Evolutionary conservation across 805 yeast genomes (phyloP).

Genomic region (Sporopachydermia quercuum): DNA sequence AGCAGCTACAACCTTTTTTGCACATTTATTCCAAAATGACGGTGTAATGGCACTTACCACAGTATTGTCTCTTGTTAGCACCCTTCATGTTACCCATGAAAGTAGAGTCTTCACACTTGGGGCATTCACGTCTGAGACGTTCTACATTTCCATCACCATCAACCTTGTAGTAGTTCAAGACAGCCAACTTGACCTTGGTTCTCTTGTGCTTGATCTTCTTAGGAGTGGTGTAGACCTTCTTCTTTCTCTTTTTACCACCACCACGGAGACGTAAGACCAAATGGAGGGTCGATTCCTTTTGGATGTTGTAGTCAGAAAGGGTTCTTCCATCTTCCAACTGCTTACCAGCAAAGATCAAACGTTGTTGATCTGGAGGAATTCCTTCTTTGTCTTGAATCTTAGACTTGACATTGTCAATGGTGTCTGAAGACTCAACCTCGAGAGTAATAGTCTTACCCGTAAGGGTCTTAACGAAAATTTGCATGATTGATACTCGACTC

Average conservation of each 20-base stretch:
- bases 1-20: too few species aligned
- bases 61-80: constrained; percentile 73
- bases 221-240: constrained; percentile 99
- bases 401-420: constrained; percentile 92
- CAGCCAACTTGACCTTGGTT: constrained; percentile 98
- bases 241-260: constrained; percentile 99
- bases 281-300: constrained; percentile 93
- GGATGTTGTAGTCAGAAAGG: constrained; percentile 93
- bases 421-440: constrained; percentile 96
- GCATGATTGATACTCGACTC: constrained; percentile 42
- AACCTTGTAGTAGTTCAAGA: constrained; percentile 98
- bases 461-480: constrained; percentile 97
- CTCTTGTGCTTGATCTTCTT: constrained; percentile 99
- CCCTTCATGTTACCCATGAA: constrained; percentile 98
- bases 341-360: constrained; percentile 88
- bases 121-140: constrained; percentile 98
- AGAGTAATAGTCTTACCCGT: constrained; percentile 98
- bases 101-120: constrained; percentile 96
- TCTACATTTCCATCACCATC: constrained; percentile 97
- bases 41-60: constrained; percentile 98
- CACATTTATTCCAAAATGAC: constrained; percentile 35
- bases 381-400: constrained; percentile 97
- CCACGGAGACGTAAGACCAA: constrained; percentile 97
- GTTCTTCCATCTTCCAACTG: constrained; percentile 66
- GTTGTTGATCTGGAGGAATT: constrained; percentile 95